phyloP scores from a whole-genome alignment of 2,329 filamentous ascomycete species.

The Arthrobotrys sinensis region DNA sequence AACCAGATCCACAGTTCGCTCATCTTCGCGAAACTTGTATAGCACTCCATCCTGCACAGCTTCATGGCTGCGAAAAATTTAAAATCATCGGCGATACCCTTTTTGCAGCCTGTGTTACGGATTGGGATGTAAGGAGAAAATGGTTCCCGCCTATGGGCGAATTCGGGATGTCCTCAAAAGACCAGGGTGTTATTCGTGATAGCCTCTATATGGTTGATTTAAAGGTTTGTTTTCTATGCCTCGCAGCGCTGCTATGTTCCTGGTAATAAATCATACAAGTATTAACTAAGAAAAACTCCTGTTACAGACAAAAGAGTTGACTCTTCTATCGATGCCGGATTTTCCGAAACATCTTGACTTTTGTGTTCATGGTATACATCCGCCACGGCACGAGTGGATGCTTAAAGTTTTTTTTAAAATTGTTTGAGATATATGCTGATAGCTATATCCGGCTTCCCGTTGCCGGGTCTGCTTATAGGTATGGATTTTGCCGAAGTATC shows the following conservation, averaged over 20 bases:
- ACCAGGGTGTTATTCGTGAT: slow-evolving; percentile 30
- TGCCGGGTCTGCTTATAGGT: not conserved
- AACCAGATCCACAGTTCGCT: slow-evolving; percentile 38
- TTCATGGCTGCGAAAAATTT: slow-evolving; percentile 52
- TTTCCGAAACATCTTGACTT: slow-evolving; percentile 41
- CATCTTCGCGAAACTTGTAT: slow-evolving; percentile 27
- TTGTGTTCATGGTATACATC: slow-evolving; percentile 38
- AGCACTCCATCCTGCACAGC: slow-evolving; percentile 16
- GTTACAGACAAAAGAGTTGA: slow-evolving; percentile 36
- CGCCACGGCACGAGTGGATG: not conserved
- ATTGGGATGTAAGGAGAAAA: slow-evolving; percentile 33
- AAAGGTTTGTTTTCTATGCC: slow-evolving; percentile 13
- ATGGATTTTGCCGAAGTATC: slow-evolving; percentile 38
- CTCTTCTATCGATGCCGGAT: slow-evolving; percentile 27
- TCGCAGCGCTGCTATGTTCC: too few relatives aligned
- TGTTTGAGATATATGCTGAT: not conserved
- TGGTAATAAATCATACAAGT: not conserved
- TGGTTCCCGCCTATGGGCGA: slow-evolving; percentile 53
- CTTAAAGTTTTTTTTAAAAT: not conserved
- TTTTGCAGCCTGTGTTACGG: slow-evolving; percentile 42
- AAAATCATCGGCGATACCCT: slow-evolving; percentile 40
- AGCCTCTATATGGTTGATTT: slow-evolving; percentile 39
- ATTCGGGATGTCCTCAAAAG: slow-evolving; percentile 3
- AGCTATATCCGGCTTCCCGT: not conserved
- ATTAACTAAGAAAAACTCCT: not conserved